Evolutionary conservation across 2,329 filamentous ascomycete genomes (phyloP).

Genomic region (Grosmannia penicillata): DNA sequence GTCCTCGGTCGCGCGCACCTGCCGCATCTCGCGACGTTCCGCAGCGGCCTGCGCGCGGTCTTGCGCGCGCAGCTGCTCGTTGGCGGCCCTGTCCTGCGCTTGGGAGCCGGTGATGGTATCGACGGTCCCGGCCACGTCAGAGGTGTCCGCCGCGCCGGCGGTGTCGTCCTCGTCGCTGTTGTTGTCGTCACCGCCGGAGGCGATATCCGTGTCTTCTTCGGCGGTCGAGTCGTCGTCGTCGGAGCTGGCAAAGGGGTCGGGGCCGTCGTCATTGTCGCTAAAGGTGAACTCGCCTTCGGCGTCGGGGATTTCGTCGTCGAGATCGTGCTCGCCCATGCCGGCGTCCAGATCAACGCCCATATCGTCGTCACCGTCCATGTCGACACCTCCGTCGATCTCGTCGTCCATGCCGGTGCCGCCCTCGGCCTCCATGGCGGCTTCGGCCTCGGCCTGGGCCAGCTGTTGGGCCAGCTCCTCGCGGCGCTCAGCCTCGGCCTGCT

Average conservation of each 20-base stretch:
- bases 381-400: slow-evolving; percentile 17
- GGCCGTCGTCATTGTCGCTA: slow-evolving; percentile 26
- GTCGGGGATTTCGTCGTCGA: slow-evolving; percentile 63
- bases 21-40: slow-evolving; percentile 27
- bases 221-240: slow-evolving; percentile 26
- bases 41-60: slow-evolving; percentile 19
- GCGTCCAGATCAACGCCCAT: slow-evolving; percentile 24
- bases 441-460: slow-evolving; percentile 50
- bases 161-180: slow-evolving; percentile 15
- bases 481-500: slow-evolving; percentile 61
- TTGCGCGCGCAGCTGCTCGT: slow-evolving; percentile 23
- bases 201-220: slow-evolving; percentile 22
- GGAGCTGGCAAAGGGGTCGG: slow-evolving; percentile 14
- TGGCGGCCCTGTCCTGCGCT: slow-evolving; percentile 13
- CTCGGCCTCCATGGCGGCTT: slow-evolving; percentile 31
- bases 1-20: slow-evolving; percentile 43
- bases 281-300: slow-evolving; percentile 41
- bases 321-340: slow-evolving; percentile 14
- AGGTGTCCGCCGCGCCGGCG: no score
- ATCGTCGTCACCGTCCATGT: slow-evolving; percentile 17
- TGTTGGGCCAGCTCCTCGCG: slow-evolving; percentile 60
- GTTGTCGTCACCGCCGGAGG: no score
- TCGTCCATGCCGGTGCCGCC: slow-evolving; percentile 25
- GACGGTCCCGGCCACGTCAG: no score
- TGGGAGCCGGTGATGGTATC: no score